phyloP scores from a whole-genome alignment of 192 early-diverging fungal species.

The Gaertneriomyces sp. region DNA sequence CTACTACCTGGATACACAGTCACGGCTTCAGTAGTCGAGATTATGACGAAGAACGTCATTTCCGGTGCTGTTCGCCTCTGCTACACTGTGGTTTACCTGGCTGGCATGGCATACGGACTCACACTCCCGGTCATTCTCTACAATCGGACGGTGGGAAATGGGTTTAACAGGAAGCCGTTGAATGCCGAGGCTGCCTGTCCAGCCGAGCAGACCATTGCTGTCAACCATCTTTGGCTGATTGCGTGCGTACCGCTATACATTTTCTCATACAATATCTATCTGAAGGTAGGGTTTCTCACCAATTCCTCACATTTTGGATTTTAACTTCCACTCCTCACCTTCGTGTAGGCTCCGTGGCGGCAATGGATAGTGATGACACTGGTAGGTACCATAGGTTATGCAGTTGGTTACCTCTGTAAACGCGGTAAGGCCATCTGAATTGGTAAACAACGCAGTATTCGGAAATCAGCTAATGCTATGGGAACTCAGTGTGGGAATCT shows the following conservation, averaged over 20 bases:
- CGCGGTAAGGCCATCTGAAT: background rate
- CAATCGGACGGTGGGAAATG: conserved; percentile 2
- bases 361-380: conserved; percentile 13
- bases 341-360: conserved; percentile 42
- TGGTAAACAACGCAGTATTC: no score
- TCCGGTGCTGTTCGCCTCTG: conserved; percentile 10
- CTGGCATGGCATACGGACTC: conserved; percentile 11
- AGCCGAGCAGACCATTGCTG: conserved; percentile 20
- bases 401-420: conserved; percentile 12
- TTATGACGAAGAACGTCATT: conserved; percentile 18
- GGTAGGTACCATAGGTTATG: conserved; percentile 1
- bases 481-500: conserved; percentile 14
- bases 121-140: conserved; percentile 2
- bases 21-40: conserved; percentile 16
- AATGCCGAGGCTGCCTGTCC: conserved; percentile 9
- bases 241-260: conserved; percentile 53
- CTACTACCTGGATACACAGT: conserved; percentile 21
- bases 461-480: no score
- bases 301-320: conserved; percentile 23
- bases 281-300: conserved; percentile 10
- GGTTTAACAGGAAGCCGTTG: conserved; percentile 1
- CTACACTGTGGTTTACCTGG: conserved; percentile 3
- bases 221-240: conserved; percentile 38
- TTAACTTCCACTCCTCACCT: background rate
- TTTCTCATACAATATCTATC: conserved; percentile 29